Evolutionary conservation across 495 filamentous ascomycete genomes (phyloP), one percentile per base, ranked within the genome.

Genomic region (Aspergillus steynii): DNA sequence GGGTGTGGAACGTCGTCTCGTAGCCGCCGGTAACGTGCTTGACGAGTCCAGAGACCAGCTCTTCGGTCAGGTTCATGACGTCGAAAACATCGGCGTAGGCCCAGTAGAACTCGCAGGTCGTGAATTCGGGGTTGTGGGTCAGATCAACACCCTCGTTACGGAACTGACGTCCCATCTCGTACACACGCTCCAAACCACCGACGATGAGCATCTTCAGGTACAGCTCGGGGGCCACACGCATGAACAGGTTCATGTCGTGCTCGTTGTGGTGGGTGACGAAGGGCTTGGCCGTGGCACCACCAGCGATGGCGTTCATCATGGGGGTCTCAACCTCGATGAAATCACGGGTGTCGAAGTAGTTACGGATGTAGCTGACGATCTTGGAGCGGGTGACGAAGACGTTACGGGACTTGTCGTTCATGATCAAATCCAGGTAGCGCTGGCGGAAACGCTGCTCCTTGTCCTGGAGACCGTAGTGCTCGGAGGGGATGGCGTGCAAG

Each of bases 61-160:
- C 94, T 73, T 99, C 96, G 1, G 96, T 98, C 67, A 93, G 78
- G 55, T 91, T 80, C 91, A 98, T 96, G 50, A 97, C 72, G 72
- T 99, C 95, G 74, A 92, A 90, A 52, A 94, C 83, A 76, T 98
- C 96, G 45, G 92, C 91, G 64, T 93, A 97, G 14, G 95, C 95
- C 86, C 86, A 87, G 76, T 99, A 99, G 80, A 97, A 97, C 74
- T 99, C 96, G 69, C 90, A 93, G 12, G 93, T 93, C 10, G 96
- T 98, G 81, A 98, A 99, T 69, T 99, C 95, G 2, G 95, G 95
- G 79, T 99, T 99, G 82, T 99, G 96, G 14, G 95, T 97, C 55
- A 96, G 80, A 77, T 99, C 95, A 68, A 96, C 90, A 56, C 91
- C 93, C 74, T 99, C 95, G 66, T 98, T 99, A 60, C 95, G 82